phyloP scores from a whole-genome alignment of 805 yeast genomes.

The Yamadazyma laniorum region DNA sequence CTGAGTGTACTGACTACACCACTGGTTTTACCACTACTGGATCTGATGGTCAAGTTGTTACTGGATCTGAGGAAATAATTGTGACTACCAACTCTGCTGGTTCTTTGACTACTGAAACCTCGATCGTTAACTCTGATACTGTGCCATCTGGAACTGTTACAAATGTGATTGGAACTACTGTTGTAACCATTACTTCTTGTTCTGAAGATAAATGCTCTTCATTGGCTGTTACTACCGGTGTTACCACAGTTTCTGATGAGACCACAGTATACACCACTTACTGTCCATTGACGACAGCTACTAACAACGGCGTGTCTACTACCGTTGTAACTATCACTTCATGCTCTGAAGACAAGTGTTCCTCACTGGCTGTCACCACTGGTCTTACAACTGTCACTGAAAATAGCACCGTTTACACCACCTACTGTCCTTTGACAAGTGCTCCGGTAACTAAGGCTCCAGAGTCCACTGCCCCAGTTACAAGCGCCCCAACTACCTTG shows the following conservation, averaged over 20 bases:
- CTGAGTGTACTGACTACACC: slow-evolving; percentile 11
- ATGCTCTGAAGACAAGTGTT: slow-evolving; percentile 34
- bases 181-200: slow-evolving; percentile 37
- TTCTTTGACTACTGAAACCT: slow-evolving; percentile 19
- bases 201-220: slow-evolving; percentile 27
- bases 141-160: slow-evolving; percentile 24
- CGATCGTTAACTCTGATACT: slow-evolving; percentile 28
- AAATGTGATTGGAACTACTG: slow-evolving; percentile 22
- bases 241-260: slow-evolving; percentile 31
- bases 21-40: slow-evolving; percentile 8
- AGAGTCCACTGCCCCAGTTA: slow-evolving; percentile 1
- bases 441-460: slow-evolving; percentile 2
- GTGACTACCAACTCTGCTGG: slow-evolving; percentile 21
- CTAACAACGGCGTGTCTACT: slow-evolving; percentile 18
- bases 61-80: slow-evolving; percentile 8
- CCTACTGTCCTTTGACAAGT: slow-evolving; percentile 15
- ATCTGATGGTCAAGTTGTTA: slow-evolving; percentile 3
- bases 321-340: slow-evolving; percentile 36
- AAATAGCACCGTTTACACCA: slow-evolving; percentile 21
- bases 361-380: slow-evolving; percentile 28
- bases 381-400: slow-evolving; percentile 25
- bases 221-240: slow-evolving; percentile 34
- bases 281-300: slow-evolving; percentile 18
- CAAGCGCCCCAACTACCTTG: slow-evolving; percentile 16
- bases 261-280: slow-evolving; percentile 14